Percentiles rank a stretch among this genome's conserved stretches.
Evolutionary conservation across 805 yeast species (phyloP).

Genomic region (Candida sphagnicola): DNA sequence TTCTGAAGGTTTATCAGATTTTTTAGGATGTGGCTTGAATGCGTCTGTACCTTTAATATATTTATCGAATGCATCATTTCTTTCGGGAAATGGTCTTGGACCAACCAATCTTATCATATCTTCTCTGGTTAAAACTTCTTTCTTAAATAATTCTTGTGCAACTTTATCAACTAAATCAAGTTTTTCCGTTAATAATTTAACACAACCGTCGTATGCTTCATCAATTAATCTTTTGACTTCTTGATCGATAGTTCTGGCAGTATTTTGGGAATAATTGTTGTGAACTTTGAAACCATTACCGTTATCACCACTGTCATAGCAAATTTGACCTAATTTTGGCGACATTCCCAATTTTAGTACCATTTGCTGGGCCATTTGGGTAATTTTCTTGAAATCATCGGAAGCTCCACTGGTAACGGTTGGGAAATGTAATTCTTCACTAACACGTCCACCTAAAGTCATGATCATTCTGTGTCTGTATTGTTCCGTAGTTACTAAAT

Average conservation of each 20-base stretch:
- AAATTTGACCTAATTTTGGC: constrained; percentile 65
- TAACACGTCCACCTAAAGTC: constrained; percentile 90
- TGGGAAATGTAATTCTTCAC: constrained; percentile 84
- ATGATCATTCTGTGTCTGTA: constrained; percentile 84
- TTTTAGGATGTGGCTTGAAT: constrained; percentile 29
- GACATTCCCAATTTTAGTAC: constrained; percentile 88
- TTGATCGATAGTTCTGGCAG: constrained; percentile 61
- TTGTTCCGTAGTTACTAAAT: constrained; percentile 71
- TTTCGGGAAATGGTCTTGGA: constrained; percentile 71
- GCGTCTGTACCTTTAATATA: constrained; percentile 57
- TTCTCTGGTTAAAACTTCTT: constrained; percentile 77
- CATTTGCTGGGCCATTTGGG: constrained; percentile 86
- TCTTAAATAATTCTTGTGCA: constrained; percentile 66
- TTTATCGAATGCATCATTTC: constrained; percentile 86
- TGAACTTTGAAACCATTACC: constrained; percentile 49
- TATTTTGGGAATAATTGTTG: constrained; percentile 68
- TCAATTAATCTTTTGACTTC: constrained; percentile 67
- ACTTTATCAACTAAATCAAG: constrained; percentile 60
- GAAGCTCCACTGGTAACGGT: constrained; percentile 90
- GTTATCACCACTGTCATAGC: constrained; percentile 46
- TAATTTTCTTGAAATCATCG: constrained; percentile 89
- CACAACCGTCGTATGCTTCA: constrained; percentile 62
- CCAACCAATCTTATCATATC: constrained; percentile 78
- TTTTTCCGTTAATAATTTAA: constrained; percentile 53
- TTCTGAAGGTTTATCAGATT: constrained; percentile 5